Base-by-base conservation (phyloP, 768 basidiomycete species). In the Dacryopinax primogenitus region DNA sequence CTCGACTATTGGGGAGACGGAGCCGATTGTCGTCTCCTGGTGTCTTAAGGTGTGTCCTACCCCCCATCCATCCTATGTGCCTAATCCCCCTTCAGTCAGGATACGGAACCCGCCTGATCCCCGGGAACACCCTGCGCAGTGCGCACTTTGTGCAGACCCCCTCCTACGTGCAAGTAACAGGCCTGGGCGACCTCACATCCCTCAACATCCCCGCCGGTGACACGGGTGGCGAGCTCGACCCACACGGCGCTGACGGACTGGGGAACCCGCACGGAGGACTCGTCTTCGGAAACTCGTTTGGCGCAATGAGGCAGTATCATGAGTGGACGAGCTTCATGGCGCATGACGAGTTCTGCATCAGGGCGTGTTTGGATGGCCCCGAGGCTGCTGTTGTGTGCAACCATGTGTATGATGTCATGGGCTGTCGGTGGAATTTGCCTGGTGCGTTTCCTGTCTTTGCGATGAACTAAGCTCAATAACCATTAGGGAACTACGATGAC, bases 281-380 rank as follows among this genome's bases (percentile, higher is more conserved):
- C 44, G 84, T 90, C n/a, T 88, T 88, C 73, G 86, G 86, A 21
- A 80, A 65, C 66, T 85, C 84, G n/a, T 88, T 85, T 73, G 69
- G 66, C 34, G 23, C 74, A 47, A 67, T 82, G 2, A 67, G 80
- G 68, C 80, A 88, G 70, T 77, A 87, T 39, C 79, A 83, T 69
- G 84, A 90, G 71, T 91, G 90, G 90, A 88, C 85, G 37, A 39
- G 37, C 37, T 39, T 39, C n/a, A 39, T 39, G 37, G 37, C 37
- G 37, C 45, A 9, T 47, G 45, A 47, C 45, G 45, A 11, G n/a
- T 47, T 21, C 23, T 21, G 45, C 45, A 47, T 21, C n/a, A 9
- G n/a, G n/a, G 45, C 45, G 11, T 47, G 45, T 39, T 11, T 11
- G 37, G 37, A 39, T 39, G 37, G 37, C 12, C 37, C 37, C 12